These are phyloP conservation scores for Cylindrotheca fusiformis DNA, from an alignment of 108 stramenopile species.

Conservation along the genomic window DNA sequence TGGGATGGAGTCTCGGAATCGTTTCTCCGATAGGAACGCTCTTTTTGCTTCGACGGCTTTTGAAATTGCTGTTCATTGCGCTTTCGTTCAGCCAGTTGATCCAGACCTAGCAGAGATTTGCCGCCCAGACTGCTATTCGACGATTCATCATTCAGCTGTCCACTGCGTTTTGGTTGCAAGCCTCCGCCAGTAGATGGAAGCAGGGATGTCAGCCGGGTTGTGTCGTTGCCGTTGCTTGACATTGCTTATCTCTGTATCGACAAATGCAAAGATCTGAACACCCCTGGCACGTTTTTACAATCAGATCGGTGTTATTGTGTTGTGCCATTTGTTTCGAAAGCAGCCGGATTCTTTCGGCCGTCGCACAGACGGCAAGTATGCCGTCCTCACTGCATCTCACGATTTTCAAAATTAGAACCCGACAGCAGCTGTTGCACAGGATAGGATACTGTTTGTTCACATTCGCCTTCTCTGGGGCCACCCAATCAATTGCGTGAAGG, in stretches of 20 bases:
- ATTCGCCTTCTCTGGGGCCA: too few species aligned
- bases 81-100: conserved; percentile 47
- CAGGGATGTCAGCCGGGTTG: conserved; percentile 53
- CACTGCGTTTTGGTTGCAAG: conserved; percentile 20
- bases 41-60: neutral
- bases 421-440: too few species aligned
- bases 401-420: too few species aligned
- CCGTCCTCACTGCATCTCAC: too few species aligned
- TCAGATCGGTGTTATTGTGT: too few species aligned
- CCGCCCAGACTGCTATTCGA: neutral
- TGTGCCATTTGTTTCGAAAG: too few species aligned
- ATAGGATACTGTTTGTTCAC: too few species aligned
- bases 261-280: too few species aligned
- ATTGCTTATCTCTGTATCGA: neutral
- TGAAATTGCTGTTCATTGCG: conserved; percentile 22
- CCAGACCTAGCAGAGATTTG: conserved; percentile 44
- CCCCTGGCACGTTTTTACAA: too few species aligned
- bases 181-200: conserved; percentile 65
- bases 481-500: too few species aligned
- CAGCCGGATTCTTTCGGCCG: too few species aligned
- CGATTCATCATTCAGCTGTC: neutral
- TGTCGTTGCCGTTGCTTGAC: neutral
- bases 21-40: conserved; percentile 36
- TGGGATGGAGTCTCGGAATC: conserved; percentile 81
- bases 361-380: too few species aligned